Evolutionary conservation across 2,329 filamentous ascomycete species (phyloP), one percentile per base, ranked within the genome.

Genomic region (Botrytis galanthina): DNA sequence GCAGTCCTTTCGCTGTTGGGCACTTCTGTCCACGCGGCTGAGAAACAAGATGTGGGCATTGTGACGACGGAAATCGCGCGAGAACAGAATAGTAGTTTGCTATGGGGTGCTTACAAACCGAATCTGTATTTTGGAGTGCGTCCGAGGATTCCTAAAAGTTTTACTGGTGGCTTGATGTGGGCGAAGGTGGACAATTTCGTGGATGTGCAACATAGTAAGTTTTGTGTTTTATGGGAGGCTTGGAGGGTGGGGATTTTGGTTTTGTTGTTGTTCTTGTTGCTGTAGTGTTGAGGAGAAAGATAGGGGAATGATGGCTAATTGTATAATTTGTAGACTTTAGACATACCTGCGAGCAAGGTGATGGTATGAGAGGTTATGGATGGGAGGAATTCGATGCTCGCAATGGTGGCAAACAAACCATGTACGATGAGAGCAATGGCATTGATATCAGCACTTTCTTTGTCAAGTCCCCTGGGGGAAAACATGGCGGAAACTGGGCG

Each of bases 301-400:
- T 59, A 54, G 29, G 29, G 18, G 54, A 44, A 44, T 54, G n/a
- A n/a, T 39, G 26, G 68, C 75, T 79, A 74, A 79, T 73, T 59
- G 26, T 63, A 18, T 42, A 6, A n/a, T 72, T 39, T 71, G 2
- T 80, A 96, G 93, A 91, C 78, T 92, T 98, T 79, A 91, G 96
- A 76, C 94, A 97, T 82, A 98, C 96, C 0, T 99, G 96, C 84
- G 96, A 98, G 82, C 96, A 99, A 82, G 89, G 96, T 82, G 94
- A 97, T 81, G 92, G 92, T 77, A 97, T 99, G 88, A 92, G 90
- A 66, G 95, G 95, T 73, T 99, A 99, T 82, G 96, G 96, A 75
- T 99, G 96, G 96, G 95, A 98, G 79, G 93, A 97, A 81, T 99
- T 97, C 82, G 96, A 99, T 83, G 91, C 94, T 35, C 88, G 96